Conservation (phyloP, 1,284 basidiomycete species). For the Ceratobasidium sp. region DNA sequence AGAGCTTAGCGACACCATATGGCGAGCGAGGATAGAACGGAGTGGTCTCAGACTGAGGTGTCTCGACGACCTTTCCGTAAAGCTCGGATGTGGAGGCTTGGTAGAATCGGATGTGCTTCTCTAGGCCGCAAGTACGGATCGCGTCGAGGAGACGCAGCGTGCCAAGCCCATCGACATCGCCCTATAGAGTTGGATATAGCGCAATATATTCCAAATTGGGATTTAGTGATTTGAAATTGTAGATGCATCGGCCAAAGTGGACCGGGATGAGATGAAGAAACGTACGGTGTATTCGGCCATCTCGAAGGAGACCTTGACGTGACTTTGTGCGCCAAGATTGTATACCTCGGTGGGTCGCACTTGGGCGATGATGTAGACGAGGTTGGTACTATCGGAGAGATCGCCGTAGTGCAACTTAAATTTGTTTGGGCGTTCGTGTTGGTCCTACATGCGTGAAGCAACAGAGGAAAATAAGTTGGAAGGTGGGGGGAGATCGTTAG, state of each 20-base stretch:
- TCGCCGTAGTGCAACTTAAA: conserved; percentile 93
- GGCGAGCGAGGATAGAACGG: conserved; percentile 94
- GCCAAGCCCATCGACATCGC: conserved; percentile 90
- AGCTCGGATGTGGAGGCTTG: conserved; percentile 94
- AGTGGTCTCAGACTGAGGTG: conserved; percentile 89
- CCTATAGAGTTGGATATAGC: conserved; percentile 52
- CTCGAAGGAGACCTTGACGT: conserved; percentile 96
- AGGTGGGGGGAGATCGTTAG: neutral
- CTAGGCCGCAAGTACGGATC: conserved; percentile 89
- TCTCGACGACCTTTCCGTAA: conserved; percentile 91
- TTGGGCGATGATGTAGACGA: conserved; percentile 91
- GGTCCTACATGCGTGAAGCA: conserved; percentile 46
- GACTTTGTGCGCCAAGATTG: conserved; percentile 95
- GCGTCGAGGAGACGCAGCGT: conserved; percentile 92
- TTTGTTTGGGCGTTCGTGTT: conserved; percentile 64
- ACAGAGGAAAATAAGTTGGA: conserved; percentile 12
- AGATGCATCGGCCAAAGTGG: neutral
- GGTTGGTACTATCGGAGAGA: conserved; percentile 90
- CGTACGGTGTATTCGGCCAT: conserved; percentile 90
- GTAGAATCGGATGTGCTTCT: conserved; percentile 88
- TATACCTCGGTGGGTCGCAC: conserved; percentile 93
- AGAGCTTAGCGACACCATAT: conserved; percentile 91
- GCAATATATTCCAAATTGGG: conserved; percentile 13
- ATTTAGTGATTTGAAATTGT: neutral
- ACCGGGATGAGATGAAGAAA: neutral